Percentiles rank a stretch among this genome's conserved stretches.
These are phyloP conservation scores for Ganoderma sp. DNA, from an alignment of 1,284 basidiomycete species.

Conservation along the genomic window DNA sequence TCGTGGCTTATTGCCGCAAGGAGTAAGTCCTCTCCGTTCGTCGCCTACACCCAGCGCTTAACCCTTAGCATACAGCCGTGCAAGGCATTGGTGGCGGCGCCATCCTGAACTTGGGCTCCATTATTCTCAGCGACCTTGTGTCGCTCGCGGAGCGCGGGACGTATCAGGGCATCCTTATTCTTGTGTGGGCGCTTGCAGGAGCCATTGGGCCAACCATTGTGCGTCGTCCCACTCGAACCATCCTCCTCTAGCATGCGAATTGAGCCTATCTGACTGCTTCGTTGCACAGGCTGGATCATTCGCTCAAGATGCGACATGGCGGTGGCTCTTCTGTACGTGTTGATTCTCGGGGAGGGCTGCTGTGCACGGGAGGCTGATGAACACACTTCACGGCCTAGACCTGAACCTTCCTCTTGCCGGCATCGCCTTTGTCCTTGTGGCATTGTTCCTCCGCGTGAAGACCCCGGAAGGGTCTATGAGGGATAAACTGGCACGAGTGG, in stretches of 20 bases:
- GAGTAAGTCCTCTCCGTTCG: constrained; percentile 22
- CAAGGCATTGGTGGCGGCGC: constrained; percentile 50
- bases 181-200: constrained; percentile 43
- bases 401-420: constrained; percentile 47
- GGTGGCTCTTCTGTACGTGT: constrained; percentile 40
- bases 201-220: constrained; percentile 39
- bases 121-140: constrained; percentile 46
- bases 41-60: neutral
- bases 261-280: neutral
- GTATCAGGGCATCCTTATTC: constrained; percentile 44
- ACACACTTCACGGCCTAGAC: constrained; percentile 24
- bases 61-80: constrained; percentile 18
- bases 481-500: constrained; percentile 34
- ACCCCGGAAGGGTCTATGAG: constrained; percentile 37
- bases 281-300: constrained; percentile 29
- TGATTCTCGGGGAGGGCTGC: too few relatives aligned
- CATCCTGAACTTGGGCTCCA: constrained; percentile 44
- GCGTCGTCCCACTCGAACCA: neutral
- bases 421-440: constrained; percentile 42
- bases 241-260: neutral
- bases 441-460: constrained; percentile 40
- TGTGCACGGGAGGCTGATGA: too few relatives aligned
- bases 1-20: constrained; percentile 47
- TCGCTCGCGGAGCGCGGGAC: constrained; percentile 46
- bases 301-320: constrained; percentile 34